phyloP scores from a whole-genome alignment of 352 stramenopile genomes.

The Globisporangium solare region DNA sequence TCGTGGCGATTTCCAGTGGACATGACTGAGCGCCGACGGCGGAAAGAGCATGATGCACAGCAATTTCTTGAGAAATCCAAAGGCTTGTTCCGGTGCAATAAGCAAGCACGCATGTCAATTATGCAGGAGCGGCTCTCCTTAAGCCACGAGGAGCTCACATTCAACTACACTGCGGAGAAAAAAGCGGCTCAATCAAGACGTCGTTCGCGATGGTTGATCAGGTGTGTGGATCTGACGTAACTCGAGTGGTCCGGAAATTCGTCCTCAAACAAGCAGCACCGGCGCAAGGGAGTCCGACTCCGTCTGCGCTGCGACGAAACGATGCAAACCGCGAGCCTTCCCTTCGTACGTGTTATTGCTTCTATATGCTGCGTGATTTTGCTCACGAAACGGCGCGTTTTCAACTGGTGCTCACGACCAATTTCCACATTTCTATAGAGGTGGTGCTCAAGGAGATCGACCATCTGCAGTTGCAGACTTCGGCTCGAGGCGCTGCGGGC shows the following conservation, averaged over 20 bases:
- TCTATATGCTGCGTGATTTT: not conserved
- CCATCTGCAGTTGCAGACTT: conserved; percentile 29
- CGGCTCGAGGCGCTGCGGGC: conserved; percentile 4
- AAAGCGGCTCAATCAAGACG: not conserved
- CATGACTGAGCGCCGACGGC: conserved; percentile 27
- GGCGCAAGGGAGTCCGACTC: not conserved
- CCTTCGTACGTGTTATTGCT: conserved; percentile 10
- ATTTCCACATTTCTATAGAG: conserved; percentile 18
- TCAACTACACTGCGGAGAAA: conserved; percentile 11
- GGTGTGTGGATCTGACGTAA: conserved; percentile 26
- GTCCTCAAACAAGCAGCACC: conserved; percentile 33
- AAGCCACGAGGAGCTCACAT: conserved; percentile 25
- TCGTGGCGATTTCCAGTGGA: conserved; percentile 60
- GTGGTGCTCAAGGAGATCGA: conserved; percentile 48
- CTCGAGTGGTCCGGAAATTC: conserved; percentile 38
- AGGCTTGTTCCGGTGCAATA: conserved; percentile 15
- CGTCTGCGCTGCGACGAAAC: not conserved
- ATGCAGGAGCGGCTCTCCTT: conserved; percentile 48
- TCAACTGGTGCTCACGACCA: not conserved
- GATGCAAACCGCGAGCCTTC: conserved; percentile 5
- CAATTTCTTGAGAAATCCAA: conserved; percentile 29
- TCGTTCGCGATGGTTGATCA: conserved; percentile 1
- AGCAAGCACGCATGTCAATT: conserved; percentile 30
- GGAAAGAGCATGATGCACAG: conserved; percentile 36
- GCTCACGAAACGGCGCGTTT: not conserved